These are phyloP conservation scores for Chlamydomonas schloesseri DNA, from an alignment of 139 green algal species.

Conservation along the genomic window DNA sequence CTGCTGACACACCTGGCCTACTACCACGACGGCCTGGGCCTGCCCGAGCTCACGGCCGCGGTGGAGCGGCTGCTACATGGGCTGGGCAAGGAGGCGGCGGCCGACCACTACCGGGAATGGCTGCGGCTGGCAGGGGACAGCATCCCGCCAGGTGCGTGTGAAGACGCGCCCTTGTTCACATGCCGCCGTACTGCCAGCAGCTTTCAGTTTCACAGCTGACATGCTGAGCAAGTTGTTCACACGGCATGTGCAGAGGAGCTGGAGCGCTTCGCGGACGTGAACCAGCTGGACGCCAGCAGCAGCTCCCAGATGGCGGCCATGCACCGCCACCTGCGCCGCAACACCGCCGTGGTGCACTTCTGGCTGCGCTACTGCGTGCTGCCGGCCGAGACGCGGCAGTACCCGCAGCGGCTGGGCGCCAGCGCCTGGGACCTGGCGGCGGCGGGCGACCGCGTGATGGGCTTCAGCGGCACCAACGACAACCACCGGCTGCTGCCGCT, in stretches of 20 bases:
- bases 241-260: slow-evolving; percentile 35
- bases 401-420: slow-evolving; percentile 51
- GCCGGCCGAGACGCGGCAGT: slow-evolving; percentile 57
- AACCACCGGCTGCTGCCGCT: slow-evolving; percentile 70
- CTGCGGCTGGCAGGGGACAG: slow-evolving; percentile 30
- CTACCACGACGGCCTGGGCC: slow-evolving; percentile 56
- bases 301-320: slow-evolving; percentile 46
- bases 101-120: slow-evolving; percentile 47
- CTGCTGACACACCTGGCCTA: slow-evolving; percentile 62
- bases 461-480: slow-evolving; percentile 74
- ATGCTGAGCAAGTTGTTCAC: no score
- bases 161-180: background rate
- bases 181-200: no score
- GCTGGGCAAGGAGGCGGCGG: slow-evolving; percentile 48
- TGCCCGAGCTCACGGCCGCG: slow-evolving; percentile 14
- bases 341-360: slow-evolving; percentile 65
- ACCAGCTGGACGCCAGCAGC: slow-evolving; percentile 69
- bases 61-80: slow-evolving; percentile 45
- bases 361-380: slow-evolving; percentile 65
- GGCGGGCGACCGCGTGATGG: slow-evolving; percentile 56
- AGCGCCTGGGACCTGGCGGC: slow-evolving; percentile 66
- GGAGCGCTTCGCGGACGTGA: slow-evolving; percentile 28
- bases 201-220: no score
- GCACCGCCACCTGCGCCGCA: slow-evolving; percentile 56
- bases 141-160: slow-evolving; percentile 23